Evolutionary conservation across 345 rosid genomes (phyloP).

Genomic region (Citrus reticulata): DNA sequence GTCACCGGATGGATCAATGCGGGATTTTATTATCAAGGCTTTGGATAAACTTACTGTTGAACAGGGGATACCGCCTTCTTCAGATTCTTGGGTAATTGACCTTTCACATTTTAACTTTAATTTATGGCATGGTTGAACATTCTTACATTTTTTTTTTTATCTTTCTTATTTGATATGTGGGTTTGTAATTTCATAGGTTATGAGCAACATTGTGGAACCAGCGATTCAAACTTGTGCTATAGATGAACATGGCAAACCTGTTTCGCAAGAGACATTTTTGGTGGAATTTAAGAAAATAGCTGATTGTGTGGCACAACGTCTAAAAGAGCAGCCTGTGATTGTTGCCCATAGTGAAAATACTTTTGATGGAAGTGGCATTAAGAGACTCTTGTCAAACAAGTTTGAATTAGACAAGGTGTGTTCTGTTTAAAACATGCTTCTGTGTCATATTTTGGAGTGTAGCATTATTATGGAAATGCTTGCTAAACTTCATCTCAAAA

Average conservation of each 20-base stretch:
- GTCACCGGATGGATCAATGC: conserved; percentile 41
- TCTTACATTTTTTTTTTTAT: neutral
- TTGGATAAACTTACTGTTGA: conserved; percentile 76
- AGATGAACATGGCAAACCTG: conserved; percentile 34
- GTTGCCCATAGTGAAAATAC: conserved; percentile 88
- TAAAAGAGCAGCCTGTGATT: conserved; percentile 89
- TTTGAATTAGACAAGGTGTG: conserved; percentile 82
- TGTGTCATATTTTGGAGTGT: neutral
- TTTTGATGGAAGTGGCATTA: conserved; percentile 81
- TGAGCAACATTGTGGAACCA: conserved; percentile 72
- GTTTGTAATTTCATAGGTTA: conserved; percentile 42
- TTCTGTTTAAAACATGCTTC: neutral
- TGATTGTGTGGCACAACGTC: conserved; percentile 62
- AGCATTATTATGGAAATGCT: neutral
- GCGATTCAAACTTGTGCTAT: conserved; percentile 38
- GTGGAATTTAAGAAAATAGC: conserved; percentile 64
- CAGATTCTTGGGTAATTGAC: conserved; percentile 74
- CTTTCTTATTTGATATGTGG: neutral
- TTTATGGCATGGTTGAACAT: neutral
- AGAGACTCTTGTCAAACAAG: conserved; percentile 69
- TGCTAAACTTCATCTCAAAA: neutral
- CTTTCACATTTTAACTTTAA: neutral
- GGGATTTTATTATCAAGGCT: conserved; percentile 48
- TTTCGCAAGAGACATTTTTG: conserved; percentile 54
- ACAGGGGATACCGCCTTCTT: conserved; percentile 85